Percentiles rank a stretch among this genome's conserved stretches.
Evolutionary conservation across 2,329 filamentous ascomycete species (phyloP).

Genomic region (Hypoxylon sp.): DNA sequence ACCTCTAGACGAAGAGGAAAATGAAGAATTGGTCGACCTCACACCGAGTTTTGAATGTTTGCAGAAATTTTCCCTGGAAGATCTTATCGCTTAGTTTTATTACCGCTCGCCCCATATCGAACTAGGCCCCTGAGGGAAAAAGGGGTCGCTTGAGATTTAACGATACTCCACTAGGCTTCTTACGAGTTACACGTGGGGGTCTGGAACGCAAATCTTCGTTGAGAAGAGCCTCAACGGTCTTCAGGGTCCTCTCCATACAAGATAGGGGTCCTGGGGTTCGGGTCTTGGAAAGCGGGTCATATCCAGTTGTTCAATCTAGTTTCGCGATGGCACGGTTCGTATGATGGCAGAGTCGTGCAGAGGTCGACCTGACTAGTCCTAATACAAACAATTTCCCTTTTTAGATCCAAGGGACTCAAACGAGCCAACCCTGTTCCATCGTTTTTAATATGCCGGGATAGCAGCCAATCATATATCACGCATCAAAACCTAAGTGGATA

Average conservation of each 20-base stretch:
- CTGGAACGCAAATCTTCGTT: conserved; percentile 42
- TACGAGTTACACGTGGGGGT: conserved; percentile 39
- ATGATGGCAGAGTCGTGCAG: too few species aligned
- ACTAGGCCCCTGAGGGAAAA: conserved; percentile 29
- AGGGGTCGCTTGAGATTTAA: conserved; percentile 37
- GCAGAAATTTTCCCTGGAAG: conserved; percentile 32
- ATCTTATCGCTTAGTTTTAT: conserved; percentile 34
- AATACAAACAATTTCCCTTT: conserved; percentile 34
- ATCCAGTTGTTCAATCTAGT: conserved; percentile 12
- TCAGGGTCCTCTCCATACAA: conserved; percentile 14
- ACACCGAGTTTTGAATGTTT: conserved; percentile 31
- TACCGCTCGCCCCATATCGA: conserved; percentile 24
- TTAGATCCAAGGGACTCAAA: conserved; percentile 31
- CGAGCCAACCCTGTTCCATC: conserved; percentile 33
- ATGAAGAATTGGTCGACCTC: conserved; percentile 10
- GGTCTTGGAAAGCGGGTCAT: conserved; percentile 39
- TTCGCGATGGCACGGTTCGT: conserved; percentile 34
- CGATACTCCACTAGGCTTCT: conserved; percentile 34
- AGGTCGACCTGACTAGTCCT: conserved; percentile 22
- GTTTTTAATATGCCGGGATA: conserved; percentile 19
- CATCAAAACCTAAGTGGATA: conserved; percentile 22
- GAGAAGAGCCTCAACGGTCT: conserved; percentile 43
- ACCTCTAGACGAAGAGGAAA: conserved; percentile 9
- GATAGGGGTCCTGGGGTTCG: conserved; percentile 41
- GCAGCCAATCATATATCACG: conserved; percentile 14